phyloP scores from a whole-genome alignment of 2,329 filamentous ascomycete species.

The Pseudonectria foliicola region DNA sequence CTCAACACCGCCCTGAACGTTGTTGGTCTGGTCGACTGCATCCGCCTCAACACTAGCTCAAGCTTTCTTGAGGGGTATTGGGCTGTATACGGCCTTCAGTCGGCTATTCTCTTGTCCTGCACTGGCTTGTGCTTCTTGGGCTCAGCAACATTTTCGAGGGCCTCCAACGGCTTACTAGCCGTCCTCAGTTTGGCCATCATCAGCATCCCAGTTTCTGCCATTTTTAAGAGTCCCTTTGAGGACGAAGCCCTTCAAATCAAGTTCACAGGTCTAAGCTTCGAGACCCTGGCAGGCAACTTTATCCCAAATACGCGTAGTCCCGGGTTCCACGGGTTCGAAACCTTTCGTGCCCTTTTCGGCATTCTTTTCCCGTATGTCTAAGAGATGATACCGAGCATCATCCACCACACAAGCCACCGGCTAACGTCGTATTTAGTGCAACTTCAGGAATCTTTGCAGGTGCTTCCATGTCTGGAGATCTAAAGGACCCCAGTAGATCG shows the following conservation, averaged over 20 bases:
- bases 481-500: slow-evolving; percentile 73
- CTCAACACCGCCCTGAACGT: slow-evolving; percentile 84
- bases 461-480: slow-evolving; percentile 83
- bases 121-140: slow-evolving; percentile 72
- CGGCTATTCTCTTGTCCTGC: slow-evolving; percentile 62
- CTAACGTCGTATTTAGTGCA: slow-evolving; percentile 24
- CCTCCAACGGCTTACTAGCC: slow-evolving; percentile 68
- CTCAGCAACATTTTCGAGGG: slow-evolving; percentile 71
- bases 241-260: slow-evolving; percentile 56
- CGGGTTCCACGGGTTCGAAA: slow-evolving; percentile 56
- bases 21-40: slow-evolving; percentile 76
- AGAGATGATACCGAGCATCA: not conserved
- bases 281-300: slow-evolving; percentile 68
- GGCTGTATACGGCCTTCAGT: slow-evolving; percentile 71
- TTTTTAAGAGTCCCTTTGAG: slow-evolving; percentile 61
- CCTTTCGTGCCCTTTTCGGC: slow-evolving; percentile 76
- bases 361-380: slow-evolving; percentile 63
- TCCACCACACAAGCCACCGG: slow-evolving; percentile 17
- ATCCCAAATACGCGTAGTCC: slow-evolving; percentile 60
- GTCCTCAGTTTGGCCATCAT: slow-evolving; percentile 66
- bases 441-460: slow-evolving; percentile 58
- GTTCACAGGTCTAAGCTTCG: slow-evolving; percentile 69
- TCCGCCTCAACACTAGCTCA: slow-evolving; percentile 66
- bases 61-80: slow-evolving; percentile 65
- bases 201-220: slow-evolving; percentile 74